Conservation (phyloP, 73 alveolate genomes). For the Paramecium sexaurelia region DNA sequence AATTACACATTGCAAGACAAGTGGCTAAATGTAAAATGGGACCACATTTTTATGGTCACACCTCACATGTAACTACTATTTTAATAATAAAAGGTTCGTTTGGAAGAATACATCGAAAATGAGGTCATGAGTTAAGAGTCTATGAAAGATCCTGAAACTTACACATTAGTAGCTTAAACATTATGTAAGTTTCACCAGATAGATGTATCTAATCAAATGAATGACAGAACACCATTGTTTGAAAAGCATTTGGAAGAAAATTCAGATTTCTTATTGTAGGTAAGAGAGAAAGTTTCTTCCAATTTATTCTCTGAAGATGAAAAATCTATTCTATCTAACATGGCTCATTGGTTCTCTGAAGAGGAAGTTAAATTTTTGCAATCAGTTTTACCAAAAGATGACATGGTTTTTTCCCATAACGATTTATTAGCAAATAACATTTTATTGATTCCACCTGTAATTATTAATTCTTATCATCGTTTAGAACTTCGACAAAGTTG, state of each 20-base stretch:
- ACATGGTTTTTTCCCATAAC: constrained; percentile 62
- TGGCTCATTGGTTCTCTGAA: constrained; percentile 56
- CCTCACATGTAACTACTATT: constrained; percentile 1
- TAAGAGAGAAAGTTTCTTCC: constrained; percentile 1
- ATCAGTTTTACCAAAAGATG: constrained; percentile 34
- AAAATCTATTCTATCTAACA: not conserved
- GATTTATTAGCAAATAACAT: constrained; percentile 67
- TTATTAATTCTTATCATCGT: not conserved
- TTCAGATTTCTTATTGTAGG: not conserved
- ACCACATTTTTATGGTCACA: constrained; percentile 59
- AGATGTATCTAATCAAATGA: not conserved
- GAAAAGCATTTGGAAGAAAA: not conserved
- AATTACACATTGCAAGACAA: not conserved
- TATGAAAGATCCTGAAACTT: constrained; percentile 54
- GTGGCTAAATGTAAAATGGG: constrained; percentile 61
- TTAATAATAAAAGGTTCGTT: constrained; percentile 45
- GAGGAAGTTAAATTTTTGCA: constrained; percentile 43
- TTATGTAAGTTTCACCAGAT: constrained; percentile 62
- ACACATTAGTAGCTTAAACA: constrained; percentile 45
- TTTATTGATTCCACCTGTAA: constrained; percentile 39
- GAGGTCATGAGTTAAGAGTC: constrained; percentile 53
- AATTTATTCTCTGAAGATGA: not conserved
- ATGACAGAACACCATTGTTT: constrained; percentile 24
- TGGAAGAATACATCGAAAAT: constrained; percentile 59
- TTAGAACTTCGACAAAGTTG: constrained; percentile 41